Percentiles rank a stretch among this genome's conserved stretches.
Conservation (phyloP, 805 yeast species). For the Yamadazyma tumulicola region DNA sequence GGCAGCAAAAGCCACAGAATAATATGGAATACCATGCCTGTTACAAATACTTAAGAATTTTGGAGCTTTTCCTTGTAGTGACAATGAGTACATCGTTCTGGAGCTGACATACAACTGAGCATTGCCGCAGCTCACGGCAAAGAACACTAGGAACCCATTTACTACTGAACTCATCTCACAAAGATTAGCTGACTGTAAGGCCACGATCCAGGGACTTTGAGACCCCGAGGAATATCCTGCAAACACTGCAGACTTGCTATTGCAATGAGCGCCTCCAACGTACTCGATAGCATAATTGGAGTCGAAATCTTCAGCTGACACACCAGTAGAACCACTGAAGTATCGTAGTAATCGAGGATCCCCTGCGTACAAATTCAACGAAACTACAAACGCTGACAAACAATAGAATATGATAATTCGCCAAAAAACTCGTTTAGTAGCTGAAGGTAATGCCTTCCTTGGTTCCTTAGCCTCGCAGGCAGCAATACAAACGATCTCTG, state of each 20-base stretch:
- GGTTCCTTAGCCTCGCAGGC: conserved; percentile 87
- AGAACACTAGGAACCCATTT: conserved; percentile 46
- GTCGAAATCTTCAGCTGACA: conserved; percentile 16
- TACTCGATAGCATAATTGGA: conserved; percentile 27
- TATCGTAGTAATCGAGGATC: conserved; percentile 69
- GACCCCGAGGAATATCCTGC: conserved; percentile 39
- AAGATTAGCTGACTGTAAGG: conserved; percentile 36
- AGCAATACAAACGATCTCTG: conserved; percentile 78
- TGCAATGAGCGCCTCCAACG: conserved; percentile 36
- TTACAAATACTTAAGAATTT: conserved; percentile 56
- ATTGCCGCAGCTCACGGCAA: conserved; percentile 43
- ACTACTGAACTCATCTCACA: conserved; percentile 35
- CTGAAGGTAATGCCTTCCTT: conserved; percentile 69
- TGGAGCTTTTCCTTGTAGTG: conserved; percentile 58
- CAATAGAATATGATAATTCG: conserved; percentile 64
- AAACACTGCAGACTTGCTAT: conserved; percentile 17
- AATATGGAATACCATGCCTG: conserved; percentile 67
- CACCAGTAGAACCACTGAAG: conserved; percentile 36
- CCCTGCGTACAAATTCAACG: conserved; percentile 71
- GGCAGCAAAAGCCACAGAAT: conserved; percentile 63
- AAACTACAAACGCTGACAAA: conserved; percentile 63
- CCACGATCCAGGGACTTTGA: conserved; percentile 46
- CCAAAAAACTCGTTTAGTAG: conserved; percentile 72
- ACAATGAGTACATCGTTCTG: conserved; percentile 39
- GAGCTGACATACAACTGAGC: conserved; percentile 43